Conservation (phyloP, 805 yeast genomes). For the Spathaspora boniae region DNA sequence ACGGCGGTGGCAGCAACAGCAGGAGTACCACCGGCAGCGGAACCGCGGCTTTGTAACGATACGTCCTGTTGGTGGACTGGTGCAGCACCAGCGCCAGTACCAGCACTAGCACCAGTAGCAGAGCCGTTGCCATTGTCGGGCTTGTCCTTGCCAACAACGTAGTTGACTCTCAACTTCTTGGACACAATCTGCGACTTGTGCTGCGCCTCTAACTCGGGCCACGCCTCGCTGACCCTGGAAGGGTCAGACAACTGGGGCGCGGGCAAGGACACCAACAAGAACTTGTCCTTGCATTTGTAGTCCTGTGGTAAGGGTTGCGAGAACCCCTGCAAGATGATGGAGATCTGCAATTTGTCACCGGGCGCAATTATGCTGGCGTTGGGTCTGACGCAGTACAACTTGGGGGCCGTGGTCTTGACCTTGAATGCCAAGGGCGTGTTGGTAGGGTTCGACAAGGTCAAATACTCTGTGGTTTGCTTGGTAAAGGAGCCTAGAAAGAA, state of each 20-base stretch:
- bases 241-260: constrained; percentile 58
- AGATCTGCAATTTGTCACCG: constrained; percentile 66
- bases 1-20: constrained; percentile 14
- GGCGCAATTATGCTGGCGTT: constrained; percentile 81
- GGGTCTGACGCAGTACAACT: constrained; percentile 92
- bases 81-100: constrained; percentile 17
- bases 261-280: constrained; percentile 83
- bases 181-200: constrained; percentile 53
- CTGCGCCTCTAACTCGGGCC: constrained; percentile 70
- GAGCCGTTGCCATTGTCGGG: constrained; percentile 11
- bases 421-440: constrained; percentile 75
- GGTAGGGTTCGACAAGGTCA: constrained; percentile 53
- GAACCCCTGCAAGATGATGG: constrained; percentile 83
- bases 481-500: constrained; percentile 65
- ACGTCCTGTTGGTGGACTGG: constrained; percentile 2
- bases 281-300: constrained; percentile 86
- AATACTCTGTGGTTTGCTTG: constrained; percentile 62
- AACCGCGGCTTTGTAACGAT: constrained; percentile 4
- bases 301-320: constrained; percentile 69
- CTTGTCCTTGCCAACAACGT: constrained; percentile 30
- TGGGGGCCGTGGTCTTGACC: constrained; percentile 98
- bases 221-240: constrained; percentile 58
- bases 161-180: constrained; percentile 66
- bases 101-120: constrained; percentile 7
- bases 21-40: constrained; percentile 10